Evolutionary conservation across 2,329 filamentous ascomycete species (phyloP), one percentile per base, ranked within the genome.

Genomic region (Colletotrichum tropicicola): DNA sequence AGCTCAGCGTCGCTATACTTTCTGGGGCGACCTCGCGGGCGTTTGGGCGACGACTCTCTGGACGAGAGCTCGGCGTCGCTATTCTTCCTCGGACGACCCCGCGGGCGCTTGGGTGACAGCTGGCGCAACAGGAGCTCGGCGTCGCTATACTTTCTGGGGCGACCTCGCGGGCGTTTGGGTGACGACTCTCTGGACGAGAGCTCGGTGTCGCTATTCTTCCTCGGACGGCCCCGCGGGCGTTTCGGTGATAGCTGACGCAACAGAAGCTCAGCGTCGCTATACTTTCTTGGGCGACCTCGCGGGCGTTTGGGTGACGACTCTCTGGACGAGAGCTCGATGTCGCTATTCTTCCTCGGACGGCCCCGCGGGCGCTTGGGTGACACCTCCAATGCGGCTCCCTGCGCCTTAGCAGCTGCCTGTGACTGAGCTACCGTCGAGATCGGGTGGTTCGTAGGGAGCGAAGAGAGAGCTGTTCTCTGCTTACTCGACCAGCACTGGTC

Each of bases 401-500:
- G 15, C 5, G 32, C 5, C 43, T 44, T 51, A 4, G 45, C 32
- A 27, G 27, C 30, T 21, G 41, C 54, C 25, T 60, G 59, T 9
- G 30, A 28, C 15, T 39, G 53, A 13, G 59, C 21, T 3, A 58
- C 39, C 13, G 59, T 65, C 9, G 65, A 68, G 8, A 59, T 43
- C 10, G 19, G 47, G 25, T 53, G 65, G 35, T 47, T 57, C 41
- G 43, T 70, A 35, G 39, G 73, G 68, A n/a, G 70, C 70, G 43
- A 71, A 67, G 32, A 73, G 59, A 54, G 67, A 15, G 45, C 67
- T 7, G 69, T 59, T 37, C 67, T 72, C 8, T 70, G 66, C 72
- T 88, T 88, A 61, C 87, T 88, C 68, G 85, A 78, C 91, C 91
- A 94, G 74, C 92, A 94, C 71, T 89, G 86, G 54, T 91, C 81